Evolutionary conservation across 768 basidiomycete genomes (phyloP).

Genomic region (Macrolepiota fuliginosa): DNA sequence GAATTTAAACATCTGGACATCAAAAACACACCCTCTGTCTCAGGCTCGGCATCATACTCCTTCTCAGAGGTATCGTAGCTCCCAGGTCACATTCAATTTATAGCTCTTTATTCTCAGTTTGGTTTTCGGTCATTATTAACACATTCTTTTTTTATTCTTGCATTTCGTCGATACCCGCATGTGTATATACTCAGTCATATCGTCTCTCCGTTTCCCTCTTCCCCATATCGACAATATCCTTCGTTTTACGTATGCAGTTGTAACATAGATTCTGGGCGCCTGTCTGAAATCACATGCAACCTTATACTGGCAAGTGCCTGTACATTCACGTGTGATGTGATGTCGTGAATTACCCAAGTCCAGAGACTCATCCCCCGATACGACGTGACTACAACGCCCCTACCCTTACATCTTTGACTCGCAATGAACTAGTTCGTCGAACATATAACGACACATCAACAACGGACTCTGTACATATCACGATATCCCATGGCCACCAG

Average conservation of each 20-base stretch:
- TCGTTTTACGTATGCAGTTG: too few relatives aligned
- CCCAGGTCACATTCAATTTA: not conserved
- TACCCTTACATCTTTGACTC: not conserved
- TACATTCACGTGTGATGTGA: not conserved
- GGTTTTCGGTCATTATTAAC: not conserved
- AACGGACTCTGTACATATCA: not conserved
- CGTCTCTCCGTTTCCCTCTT: not conserved
- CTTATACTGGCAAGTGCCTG: not conserved
- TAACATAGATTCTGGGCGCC: too few relatives aligned
- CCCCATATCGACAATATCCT: too few relatives aligned
- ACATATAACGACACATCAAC: not conserved
- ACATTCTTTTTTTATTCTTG: not conserved
- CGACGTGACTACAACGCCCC: not conserved
- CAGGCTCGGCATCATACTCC: not conserved
- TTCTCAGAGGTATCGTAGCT: not conserved
- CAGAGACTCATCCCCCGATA: not conserved
- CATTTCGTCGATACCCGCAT: not conserved
- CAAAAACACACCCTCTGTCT: not conserved
- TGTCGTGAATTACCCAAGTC: not conserved
- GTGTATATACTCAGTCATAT: not conserved
- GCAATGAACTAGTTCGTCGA: not conserved
- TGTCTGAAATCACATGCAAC: not conserved
- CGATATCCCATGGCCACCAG: slow-evolving; percentile 1
- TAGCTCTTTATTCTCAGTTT: not conserved
- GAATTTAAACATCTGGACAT: slow-evolving; percentile 1